Evolutionary conservation across 2,329 filamentous ascomycete species (phyloP), one percentile per base, ranked within the genome.

Genomic region (Metarhizium rileyi): DNA sequence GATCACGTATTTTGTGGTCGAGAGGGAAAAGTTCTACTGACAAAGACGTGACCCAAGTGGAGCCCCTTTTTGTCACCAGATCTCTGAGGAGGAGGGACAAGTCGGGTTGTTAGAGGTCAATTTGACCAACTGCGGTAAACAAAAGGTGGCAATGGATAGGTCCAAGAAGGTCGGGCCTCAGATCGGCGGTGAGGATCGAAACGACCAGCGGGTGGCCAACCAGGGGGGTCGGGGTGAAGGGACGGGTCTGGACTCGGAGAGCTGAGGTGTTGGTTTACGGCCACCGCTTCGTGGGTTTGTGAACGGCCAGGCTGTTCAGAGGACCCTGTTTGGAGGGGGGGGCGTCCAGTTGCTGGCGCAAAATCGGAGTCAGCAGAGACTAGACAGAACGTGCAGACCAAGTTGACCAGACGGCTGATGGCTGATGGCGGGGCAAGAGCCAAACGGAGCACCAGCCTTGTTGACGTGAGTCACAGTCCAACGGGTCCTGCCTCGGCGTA

Each of bases 111-210:
- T 9, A 43, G 44, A 38, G 47, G 42, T 30, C 28, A 26, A 12
- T 12, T 42, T 26, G 41, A 41, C 22, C 49, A 35, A 44, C 42
- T 22, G 26, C 20, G n/a, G 12, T 9, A 27, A 28, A 20, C 36
- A 30, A 30, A 47, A 47, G 14, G 48, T 46, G 44, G 44, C 44
- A 33, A 50, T 25, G 35, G 26, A 46, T 35, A n/a, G 48, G 3
- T 41, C 44, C n/a, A n/a, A n/a, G 44, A 5, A 20, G 42, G 27
- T 38, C 30, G n/a, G 49, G 43, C 27, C n/a, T 38, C 23, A 44
- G 43, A 49, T 46, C 46, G 25, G 43, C 50, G 43, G 50, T 46
- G 46, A 51, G 46, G 20, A 23, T 44, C 16, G n/a, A 44, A 20
- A 35, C 10, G 20, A 38, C 22, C 22, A 48, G 47, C 27, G 36